Conservation (phyloP, 2,329 filamentous ascomycete species). For the Cyphellophora attinorum region DNA sequence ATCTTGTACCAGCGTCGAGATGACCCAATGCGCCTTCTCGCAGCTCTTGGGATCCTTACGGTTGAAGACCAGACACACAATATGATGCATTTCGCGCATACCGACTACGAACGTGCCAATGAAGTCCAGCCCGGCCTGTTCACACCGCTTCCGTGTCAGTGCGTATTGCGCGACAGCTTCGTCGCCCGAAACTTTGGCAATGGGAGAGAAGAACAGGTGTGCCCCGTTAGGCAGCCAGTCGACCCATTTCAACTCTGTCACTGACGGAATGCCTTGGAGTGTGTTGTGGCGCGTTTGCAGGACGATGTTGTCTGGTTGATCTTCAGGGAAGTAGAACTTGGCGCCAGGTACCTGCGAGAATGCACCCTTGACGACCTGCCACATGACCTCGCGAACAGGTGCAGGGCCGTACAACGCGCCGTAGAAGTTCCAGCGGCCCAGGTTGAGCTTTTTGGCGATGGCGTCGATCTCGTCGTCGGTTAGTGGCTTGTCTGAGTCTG, state of each 20-base stretch:
- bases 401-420: conserved; percentile 34
- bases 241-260: conserved; percentile 32
- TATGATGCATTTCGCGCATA: conserved; percentile 47
- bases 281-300: conserved; percentile 22
- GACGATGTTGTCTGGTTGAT: conserved; percentile 25
- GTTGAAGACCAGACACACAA: conserved; percentile 46
- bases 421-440: conserved; percentile 45
- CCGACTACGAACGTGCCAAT: conserved; percentile 43
- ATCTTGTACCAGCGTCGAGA: conserved; percentile 25
- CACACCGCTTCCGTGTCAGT: conserved; percentile 28
- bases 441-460: conserved; percentile 30
- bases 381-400: conserved; percentile 23
- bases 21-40: conserved; percentile 27
- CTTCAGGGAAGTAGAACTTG: conserved; percentile 33
- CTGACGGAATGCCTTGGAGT: conserved; percentile 18
- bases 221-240: conserved; percentile 45
- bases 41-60: conserved; percentile 31
- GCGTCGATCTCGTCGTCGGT: conserved; percentile 30
- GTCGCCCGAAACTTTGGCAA: conserved; percentile 37
- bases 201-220: conserved; percentile 45
- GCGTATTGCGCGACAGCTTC: conserved; percentile 38
- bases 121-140: conserved; percentile 41
- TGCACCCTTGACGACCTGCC: conserved; percentile 31
- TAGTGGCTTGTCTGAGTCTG: conserved; percentile 23
- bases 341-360: conserved; percentile 34